Evolutionary conservation across 2,329 filamentous ascomycete genomes (phyloP).

Genomic region (Sarocladiaceae sp.): DNA sequence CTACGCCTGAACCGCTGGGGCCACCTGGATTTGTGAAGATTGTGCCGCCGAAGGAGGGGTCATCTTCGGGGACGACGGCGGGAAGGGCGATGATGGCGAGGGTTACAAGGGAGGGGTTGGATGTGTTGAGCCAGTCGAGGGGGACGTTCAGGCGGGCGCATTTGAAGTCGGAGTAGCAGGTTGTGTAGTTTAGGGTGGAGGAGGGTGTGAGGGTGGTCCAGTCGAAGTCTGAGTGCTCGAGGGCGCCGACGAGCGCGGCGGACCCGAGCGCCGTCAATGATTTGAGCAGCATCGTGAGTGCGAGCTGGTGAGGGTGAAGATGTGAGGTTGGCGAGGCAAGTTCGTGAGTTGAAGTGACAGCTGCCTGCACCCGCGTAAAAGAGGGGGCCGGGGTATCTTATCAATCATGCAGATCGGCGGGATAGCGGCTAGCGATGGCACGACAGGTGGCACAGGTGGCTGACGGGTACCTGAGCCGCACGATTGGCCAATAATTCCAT

Average conservation of each 20-base stretch:
- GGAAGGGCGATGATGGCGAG: constrained; percentile 38
- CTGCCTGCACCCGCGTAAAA: no score
- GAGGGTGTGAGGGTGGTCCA: constrained; percentile 32
- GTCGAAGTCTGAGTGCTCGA: constrained; percentile 22
- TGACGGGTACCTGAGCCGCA: no score
- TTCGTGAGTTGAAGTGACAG: no score
- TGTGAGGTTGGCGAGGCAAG: no score
- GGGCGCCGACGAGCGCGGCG: background rate
- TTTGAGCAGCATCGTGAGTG: no score
- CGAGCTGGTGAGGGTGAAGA: no score
- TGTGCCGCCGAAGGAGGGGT: constrained; percentile 36
- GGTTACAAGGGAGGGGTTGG: constrained; percentile 24
- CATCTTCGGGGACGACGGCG: constrained; percentile 30
- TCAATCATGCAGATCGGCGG: no score
- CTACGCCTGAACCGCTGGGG: constrained; percentile 36
- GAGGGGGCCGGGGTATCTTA: no score
- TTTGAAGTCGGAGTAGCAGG: constrained; percentile 32
- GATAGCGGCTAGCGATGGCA: no score
- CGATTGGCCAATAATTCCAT: no score
- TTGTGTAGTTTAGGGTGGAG: constrained; percentile 30
- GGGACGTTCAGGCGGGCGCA: constrained; percentile 40
- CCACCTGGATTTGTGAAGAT: constrained; percentile 42
- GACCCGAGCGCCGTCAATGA: background rate
- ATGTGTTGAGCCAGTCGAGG: constrained; percentile 34
- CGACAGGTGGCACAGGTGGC: no score